These are phyloP conservation scores for Dipteronia dyeriana DNA, from an alignment of 345 rosid species.

Conservation along the genomic window DNA sequence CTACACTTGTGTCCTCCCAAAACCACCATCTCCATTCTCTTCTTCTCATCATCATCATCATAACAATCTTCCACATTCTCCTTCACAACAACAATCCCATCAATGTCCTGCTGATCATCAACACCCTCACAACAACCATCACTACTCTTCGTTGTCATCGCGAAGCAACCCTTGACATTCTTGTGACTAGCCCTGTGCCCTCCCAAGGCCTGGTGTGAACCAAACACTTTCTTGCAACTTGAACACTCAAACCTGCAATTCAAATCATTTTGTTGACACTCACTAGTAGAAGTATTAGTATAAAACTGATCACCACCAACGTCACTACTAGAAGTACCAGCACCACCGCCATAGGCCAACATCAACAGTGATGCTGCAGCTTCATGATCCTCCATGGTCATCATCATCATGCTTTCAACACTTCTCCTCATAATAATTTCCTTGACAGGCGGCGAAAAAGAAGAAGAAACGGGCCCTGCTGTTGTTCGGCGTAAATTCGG, in stretches of 20 bases:
- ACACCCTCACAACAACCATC: slow-evolving; percentile 30
- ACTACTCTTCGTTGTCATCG: slow-evolving; percentile 41
- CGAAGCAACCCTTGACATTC: slow-evolving; percentile 81
- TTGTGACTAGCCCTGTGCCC: slow-evolving; percentile 90
- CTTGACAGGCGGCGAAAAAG: slow-evolving; percentile 2
- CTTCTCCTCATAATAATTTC: background rate
- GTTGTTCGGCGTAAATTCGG: slow-evolving; percentile 30
- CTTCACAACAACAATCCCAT: slow-evolving; percentile 6
- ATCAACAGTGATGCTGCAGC: slow-evolving; percentile 68
- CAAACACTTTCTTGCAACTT: slow-evolving; percentile 82
- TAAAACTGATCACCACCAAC: background rate
- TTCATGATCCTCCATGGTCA: slow-evolving; percentile 66
- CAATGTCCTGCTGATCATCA: background rate
- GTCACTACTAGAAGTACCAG: background rate
- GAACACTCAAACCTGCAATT: slow-evolving; percentile 60
- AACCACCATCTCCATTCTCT: slow-evolving; percentile 30
- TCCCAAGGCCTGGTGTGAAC: slow-evolving; percentile 87
- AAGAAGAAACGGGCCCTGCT: background rate
- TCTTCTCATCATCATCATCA: background rate
- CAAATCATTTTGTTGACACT: slow-evolving; percentile 5
- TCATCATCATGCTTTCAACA: slow-evolving; percentile 28
- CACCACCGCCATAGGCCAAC: slow-evolving; percentile 38
- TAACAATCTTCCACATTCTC: slow-evolving; percentile 25
- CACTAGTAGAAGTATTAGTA: background rate
- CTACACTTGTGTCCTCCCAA: slow-evolving; percentile 57